phyloP scores from a whole-genome alignment of 2,329 filamentous ascomycete species.

The Trichophyton verrucosum region DNA sequence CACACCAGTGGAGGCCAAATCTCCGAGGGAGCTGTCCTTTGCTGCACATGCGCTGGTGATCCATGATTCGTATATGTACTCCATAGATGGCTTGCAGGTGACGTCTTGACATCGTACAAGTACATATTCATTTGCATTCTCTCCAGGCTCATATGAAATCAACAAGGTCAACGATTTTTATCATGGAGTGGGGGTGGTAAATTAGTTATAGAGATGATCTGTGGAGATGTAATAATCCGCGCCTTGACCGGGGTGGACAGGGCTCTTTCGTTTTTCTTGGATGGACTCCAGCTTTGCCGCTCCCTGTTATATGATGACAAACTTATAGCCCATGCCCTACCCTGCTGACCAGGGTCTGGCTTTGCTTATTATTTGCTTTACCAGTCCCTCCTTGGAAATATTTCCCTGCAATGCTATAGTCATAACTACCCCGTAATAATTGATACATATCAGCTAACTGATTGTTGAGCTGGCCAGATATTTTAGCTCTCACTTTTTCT shows the following conservation, averaged over 20 bases:
- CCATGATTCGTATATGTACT: background rate
- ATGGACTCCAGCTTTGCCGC: background rate
- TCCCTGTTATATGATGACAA: no score
- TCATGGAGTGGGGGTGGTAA: background rate
- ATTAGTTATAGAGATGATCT: background rate
- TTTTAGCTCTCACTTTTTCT: no score
- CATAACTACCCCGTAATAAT: no score
- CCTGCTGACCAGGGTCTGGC: no score
- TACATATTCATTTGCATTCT: background rate
- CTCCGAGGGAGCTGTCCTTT: background rate
- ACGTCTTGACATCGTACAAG: background rate
- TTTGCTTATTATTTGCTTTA: no score
- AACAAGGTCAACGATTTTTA: background rate
- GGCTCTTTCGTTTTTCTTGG: background rate
- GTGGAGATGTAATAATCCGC: background rate
- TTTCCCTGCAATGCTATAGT: no score
- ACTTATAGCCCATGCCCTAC: no score
- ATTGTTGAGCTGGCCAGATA: no score
- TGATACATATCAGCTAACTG: no score
- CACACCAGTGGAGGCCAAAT: background rate
- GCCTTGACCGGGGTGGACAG: background rate
- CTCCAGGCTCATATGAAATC: background rate
- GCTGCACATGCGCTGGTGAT: background rate
- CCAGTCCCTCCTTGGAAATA: background rate
- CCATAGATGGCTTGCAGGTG: background rate